Evolutionary conservation across 2,329 filamentous ascomycete species (phyloP).

Genomic region (Hirsutella minnesotensis): DNA sequence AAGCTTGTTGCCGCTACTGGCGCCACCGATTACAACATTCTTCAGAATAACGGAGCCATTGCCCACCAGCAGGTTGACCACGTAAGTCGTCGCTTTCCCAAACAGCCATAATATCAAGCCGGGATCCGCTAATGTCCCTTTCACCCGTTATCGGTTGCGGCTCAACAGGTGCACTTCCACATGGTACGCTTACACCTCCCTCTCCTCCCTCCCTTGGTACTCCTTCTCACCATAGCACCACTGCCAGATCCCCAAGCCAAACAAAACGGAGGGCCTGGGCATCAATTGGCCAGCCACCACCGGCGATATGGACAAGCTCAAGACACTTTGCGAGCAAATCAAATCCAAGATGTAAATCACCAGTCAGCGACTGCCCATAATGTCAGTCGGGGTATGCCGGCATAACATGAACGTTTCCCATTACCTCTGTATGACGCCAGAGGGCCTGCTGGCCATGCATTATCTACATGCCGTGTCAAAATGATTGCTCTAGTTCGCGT

Average conservation of each 20-base stretch:
- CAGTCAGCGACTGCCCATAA: too few species aligned
- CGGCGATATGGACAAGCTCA: slow-evolving; percentile 72
- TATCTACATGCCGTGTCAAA: too few species aligned
- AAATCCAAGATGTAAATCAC: slow-evolving; percentile 69
- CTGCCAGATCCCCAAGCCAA: slow-evolving; percentile 85
- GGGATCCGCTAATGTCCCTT: too few species aligned
- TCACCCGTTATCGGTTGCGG: not conserved
- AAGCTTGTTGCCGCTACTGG: slow-evolving; percentile 70
- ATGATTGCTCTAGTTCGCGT: too few species aligned
- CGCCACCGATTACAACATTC: slow-evolving; percentile 74
- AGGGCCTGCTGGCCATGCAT: too few species aligned
- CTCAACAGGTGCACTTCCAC: slow-evolving; percentile 82
- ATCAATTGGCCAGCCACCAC: slow-evolving; percentile 68
- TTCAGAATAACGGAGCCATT: slow-evolving; percentile 90
- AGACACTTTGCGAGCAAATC: slow-evolving; percentile 69
- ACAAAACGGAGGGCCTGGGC: slow-evolving; percentile 64
- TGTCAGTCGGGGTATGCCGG: too few species aligned
- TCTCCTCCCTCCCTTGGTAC: not conserved
- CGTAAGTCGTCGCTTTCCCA: slow-evolving; percentile 36
- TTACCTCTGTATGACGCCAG: too few species aligned
- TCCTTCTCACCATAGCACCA: not conserved
- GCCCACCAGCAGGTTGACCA: slow-evolving; percentile 92
- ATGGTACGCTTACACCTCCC: slow-evolving; percentile 46
- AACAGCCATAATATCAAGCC: too few species aligned
- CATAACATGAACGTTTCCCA: too few species aligned